These are phyloP conservation scores for Rostrohypoxylon terebratum DNA, from an alignment of 495 filamentous ascomycete genomes.

Conservation along the genomic window DNA sequence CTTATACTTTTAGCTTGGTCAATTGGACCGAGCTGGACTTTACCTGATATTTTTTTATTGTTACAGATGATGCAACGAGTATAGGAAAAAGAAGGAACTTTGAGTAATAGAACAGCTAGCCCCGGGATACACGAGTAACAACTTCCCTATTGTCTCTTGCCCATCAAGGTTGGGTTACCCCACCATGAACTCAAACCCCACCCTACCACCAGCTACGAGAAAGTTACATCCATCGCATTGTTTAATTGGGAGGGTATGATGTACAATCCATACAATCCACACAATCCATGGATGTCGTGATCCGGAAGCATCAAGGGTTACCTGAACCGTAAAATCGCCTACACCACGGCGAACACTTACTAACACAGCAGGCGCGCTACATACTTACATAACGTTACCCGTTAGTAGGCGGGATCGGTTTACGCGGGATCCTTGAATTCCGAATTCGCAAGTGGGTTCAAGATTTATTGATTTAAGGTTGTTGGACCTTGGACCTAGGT, in stretches of 20 bases:
- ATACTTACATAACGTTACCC: constrained; percentile 6
- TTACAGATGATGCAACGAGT: constrained; percentile 11
- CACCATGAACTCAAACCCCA: constrained; percentile 26
- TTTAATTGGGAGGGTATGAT: background rate
- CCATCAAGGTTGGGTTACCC: constrained; percentile 15
- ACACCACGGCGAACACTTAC: constrained; percentile 6
- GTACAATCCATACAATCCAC: background rate
- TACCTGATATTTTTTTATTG: constrained; percentile 18
- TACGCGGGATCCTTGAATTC: constrained; percentile 13
- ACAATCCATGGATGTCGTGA: constrained; percentile 25
- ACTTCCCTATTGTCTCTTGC: constrained; percentile 9
- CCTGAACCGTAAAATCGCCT: background rate
- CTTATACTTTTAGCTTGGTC: constrained; percentile 3
- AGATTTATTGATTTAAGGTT: background rate
- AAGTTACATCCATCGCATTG: constrained; percentile 2
- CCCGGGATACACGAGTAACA: background rate
- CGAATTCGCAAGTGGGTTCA: constrained; percentile 19
- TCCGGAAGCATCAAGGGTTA: constrained; percentile 11
- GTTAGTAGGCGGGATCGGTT: constrained; percentile 2
- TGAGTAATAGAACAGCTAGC: background rate
- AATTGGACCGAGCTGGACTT: constrained; percentile 19
- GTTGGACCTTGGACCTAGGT: constrained; percentile 2
- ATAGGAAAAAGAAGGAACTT: background rate
- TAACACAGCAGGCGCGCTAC: background rate
- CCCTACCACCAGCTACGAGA: background rate